A percentile compares a stretch with the other conserved stretches of the same genome.
These are phyloP conservation scores for Nemania sp. DNA, from an alignment of 2,329 filamentous ascomycete genomes.

Conservation along the genomic window DNA sequence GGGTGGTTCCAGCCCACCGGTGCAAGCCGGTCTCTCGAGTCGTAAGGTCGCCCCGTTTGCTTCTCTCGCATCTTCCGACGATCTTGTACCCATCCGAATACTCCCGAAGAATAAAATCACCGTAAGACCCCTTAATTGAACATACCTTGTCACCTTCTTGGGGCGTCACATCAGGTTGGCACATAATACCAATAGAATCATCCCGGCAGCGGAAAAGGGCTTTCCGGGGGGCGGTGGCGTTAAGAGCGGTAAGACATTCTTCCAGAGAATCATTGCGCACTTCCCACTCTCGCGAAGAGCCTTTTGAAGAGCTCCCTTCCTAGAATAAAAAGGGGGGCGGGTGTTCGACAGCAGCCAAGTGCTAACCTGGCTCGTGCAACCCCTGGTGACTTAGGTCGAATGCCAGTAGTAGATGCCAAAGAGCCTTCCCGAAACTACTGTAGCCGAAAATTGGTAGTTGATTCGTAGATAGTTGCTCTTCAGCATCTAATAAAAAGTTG, in stretches of 20 bases:
- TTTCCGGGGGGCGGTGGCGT: not conserved
- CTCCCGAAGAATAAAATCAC: conserved; percentile 15
- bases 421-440: conserved; percentile 2
- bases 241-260: not conserved
- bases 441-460: not conserved
- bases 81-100: conserved; percentile 9
- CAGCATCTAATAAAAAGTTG: conserved; percentile 10
- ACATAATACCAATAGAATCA: conserved; percentile 20
- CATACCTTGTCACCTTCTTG: conserved; percentile 12
- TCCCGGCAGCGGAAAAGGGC: conserved; percentile 10
- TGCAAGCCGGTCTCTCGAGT: conserved; percentile 1
- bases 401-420: conserved; percentile 16
- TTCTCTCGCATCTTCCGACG: conserved; percentile 18
- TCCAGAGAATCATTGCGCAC: not conserved
- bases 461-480: not conserved
- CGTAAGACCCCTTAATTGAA: conserved; percentile 18
- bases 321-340: not conserved
- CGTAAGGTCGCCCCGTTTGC: not conserved
- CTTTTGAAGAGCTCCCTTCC: not conserved
- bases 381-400: conserved; percentile 7
- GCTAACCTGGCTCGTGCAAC: conserved; percentile 2
- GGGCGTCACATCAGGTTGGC: conserved; percentile 4
- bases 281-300: too few species aligned
- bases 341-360: not conserved
- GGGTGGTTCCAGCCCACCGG: not conserved